A percentile compares a stretch with the other conserved stretches of the same genome.
Conservation (phyloP, 2,329 filamentous ascomycete species). For the Aspergillus sp. region DNA sequence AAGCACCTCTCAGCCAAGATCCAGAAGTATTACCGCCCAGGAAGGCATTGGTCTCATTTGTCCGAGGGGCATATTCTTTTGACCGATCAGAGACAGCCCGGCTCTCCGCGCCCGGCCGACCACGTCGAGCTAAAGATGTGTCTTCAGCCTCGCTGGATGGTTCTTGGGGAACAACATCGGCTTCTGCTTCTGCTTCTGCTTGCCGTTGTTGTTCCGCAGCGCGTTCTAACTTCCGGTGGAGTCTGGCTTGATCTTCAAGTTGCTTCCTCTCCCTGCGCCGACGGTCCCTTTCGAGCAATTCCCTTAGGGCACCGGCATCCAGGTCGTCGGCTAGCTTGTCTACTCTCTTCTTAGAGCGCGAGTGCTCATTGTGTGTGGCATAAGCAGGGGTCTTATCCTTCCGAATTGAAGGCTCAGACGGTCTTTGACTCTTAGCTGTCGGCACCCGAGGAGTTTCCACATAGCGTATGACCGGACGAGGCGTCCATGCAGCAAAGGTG, state of each 20-base stretch:
- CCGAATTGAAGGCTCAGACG: constrained; percentile 51
- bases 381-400: constrained; percentile 55
- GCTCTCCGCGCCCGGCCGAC: constrained; percentile 10
- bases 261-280: constrained; percentile 76
- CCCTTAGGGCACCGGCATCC: constrained; percentile 78
- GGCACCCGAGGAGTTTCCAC: constrained; percentile 64
- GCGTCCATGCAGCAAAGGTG: constrained; percentile 76
- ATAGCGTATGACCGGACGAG: constrained; percentile 79
- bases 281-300: constrained; percentile 86
- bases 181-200: constrained; percentile 57
- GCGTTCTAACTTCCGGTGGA: constrained; percentile 50
- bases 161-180: constrained; percentile 46
- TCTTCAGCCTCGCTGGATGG: constrained; percentile 13
- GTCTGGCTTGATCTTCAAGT: constrained; percentile 66
- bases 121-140: constrained; percentile 4
- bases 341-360: constrained; percentile 63
- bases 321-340: constrained; percentile 78
- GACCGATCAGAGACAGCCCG: constrained; percentile 14
- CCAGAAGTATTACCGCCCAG: constrained; percentile 16
- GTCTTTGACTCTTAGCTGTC: constrained; percentile 47
- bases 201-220: constrained; percentile 58
- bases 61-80: constrained; percentile 9
- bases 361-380: constrained; percentile 62
- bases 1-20: constrained; percentile 38
- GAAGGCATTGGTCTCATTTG: constrained; percentile 11